Percentiles rank a stretch among this genome's conserved stretches.
Conservation (phyloP, 2,329 filamentous ascomycete species). For the Pseudocercospora fijiensis region DNA sequence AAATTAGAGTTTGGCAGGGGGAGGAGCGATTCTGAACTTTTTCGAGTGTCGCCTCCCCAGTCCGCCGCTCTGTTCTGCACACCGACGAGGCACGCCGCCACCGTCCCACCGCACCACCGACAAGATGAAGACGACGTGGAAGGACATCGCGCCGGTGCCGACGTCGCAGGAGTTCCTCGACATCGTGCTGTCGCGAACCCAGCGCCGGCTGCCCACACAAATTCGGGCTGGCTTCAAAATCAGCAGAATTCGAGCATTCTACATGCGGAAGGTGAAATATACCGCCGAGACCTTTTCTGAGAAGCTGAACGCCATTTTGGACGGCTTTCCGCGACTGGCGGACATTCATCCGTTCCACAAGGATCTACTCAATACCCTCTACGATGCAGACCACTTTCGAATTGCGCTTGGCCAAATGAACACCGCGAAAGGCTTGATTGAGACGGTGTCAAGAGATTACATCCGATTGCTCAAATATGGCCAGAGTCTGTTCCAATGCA, state of each 20-base stretch:
- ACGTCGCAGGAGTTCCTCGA: conserved; percentile 95
- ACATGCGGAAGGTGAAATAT: conserved; percentile 97
- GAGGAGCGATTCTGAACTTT: background rate
- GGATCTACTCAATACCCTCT: conserved; percentile 93
- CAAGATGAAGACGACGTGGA: conserved; percentile 60
- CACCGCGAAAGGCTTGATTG: conserved; percentile 92
- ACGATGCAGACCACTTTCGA: conserved; percentile 96
- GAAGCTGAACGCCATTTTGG: conserved; percentile 85
- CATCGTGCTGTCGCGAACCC: conserved; percentile 90
- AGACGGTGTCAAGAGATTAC: conserved; percentile 94
- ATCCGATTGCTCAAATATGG: conserved; percentile 95
- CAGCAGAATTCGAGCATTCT: conserved; percentile 88
- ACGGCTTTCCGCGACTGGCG: conserved; percentile 86
- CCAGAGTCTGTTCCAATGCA: conserved; percentile 96
- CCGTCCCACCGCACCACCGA: conserved; percentile 15
- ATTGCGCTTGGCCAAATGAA: conserved; percentile 95
- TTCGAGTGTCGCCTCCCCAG: conserved; percentile 4
- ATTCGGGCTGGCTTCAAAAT: conserved; percentile 97
- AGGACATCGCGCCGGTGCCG: conserved; percentile 58
- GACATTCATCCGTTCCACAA: conserved; percentile 95
- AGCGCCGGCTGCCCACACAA: conserved; percentile 89
- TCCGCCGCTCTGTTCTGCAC: background rate
- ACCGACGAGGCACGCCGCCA: conserved; percentile 2
- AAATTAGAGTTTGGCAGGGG: background rate
- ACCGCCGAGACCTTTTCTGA: conserved; percentile 95